Evolutionary conservation across 768 basidiomycete genomes (phyloP), one percentile per base, ranked within the genome.

Genomic region (Russula ochroleuca): DNA sequence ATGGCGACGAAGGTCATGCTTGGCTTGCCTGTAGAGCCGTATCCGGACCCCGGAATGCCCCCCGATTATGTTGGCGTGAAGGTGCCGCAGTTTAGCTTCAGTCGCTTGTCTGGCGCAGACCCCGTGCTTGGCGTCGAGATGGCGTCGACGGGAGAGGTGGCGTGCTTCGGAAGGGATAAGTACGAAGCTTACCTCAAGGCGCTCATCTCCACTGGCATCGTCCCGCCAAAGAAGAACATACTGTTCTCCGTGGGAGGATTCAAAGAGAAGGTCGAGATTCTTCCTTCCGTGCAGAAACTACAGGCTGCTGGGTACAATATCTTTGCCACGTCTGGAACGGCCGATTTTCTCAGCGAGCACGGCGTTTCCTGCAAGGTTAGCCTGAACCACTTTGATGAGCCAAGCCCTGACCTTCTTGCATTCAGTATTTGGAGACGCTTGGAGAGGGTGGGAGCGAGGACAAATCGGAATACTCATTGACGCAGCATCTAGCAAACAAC

Each of bases 1-100:
- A 87, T 98, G 85, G 97, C 96, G 40, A 99, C 96, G 47, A 98
- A 97, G 75, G 96, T 97, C 68, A 98, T 99, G 95, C 81, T 99
- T 28, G 92, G 85, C 62, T 74, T 96, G 57, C 90, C 92, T 6
- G 87, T 96, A 40, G 90, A 91, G 64, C 77, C 94, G 8, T 98
- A 98, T 75, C 97, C 96, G 19, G 92, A 94, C 55, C 74, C 85
- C 63, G 89, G 88, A 59, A 81, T 98, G 67, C 94, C 97, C 4
- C 72, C 83, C 41, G 92, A 98, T 73, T 99, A 98, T 73, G 97
- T 99, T 64, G 97, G 96, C 61, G 89, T 99, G 77, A 99, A 99
- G 79, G 96, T 97, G 3, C 94, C 97, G n/a, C 97, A 99, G 75
- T 99, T 98, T 85, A 94, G 92, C 70, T 99, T 98, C 78, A 94